A percentile compares a stretch with the other conserved stretches of the same genome.
These are phyloP conservation scores for Pulveroboletus frians DNA, from an alignment of 768 basidiomycete genomes.

Conservation along the genomic window DNA sequence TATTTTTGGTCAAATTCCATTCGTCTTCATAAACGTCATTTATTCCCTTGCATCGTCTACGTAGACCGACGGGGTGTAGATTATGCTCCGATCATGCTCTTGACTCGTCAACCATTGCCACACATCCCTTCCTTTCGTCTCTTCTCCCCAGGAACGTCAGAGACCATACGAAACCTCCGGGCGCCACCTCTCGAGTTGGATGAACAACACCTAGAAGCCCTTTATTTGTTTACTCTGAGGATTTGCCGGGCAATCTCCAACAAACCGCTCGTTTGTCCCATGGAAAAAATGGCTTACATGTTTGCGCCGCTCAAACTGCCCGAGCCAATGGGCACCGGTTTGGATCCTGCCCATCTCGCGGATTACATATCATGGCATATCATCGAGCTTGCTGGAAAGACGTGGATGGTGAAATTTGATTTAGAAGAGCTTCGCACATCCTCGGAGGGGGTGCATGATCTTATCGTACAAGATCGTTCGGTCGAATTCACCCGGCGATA, in stretches of 20 bases:
- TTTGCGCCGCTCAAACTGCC: conserved; percentile 52
- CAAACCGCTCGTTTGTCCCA: conserved; percentile 56
- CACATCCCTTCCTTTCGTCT: conserved; percentile 50
- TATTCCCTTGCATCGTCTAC: conserved; percentile 39
- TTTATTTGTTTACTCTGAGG: conserved; percentile 61
- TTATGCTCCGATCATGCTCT: conserved; percentile 57
- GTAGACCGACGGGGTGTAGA: conserved; percentile 26
- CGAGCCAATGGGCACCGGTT: conserved; percentile 25
- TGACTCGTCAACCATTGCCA: conserved; percentile 67
- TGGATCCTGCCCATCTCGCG: conserved; percentile 30
- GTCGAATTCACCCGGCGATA: conserved; percentile 76
- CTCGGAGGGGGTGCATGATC: conserved; percentile 45
- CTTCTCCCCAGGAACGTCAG: conserved; percentile 49
- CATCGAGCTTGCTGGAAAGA: conserved; percentile 46
- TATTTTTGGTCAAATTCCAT: conserved; percentile 57
- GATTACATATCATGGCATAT: conserved; percentile 60
- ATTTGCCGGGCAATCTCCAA: conserved; percentile 59
- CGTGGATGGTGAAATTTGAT: conserved; percentile 47
- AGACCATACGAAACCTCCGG: conserved; percentile 40
- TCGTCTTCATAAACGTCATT: conserved; percentile 17
- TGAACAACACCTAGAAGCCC: conserved; percentile 38
- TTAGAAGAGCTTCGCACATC: conserved; percentile 31
- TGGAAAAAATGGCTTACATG: conserved; percentile 57
- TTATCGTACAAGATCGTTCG: conserved; percentile 69
- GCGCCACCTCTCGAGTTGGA: conserved; percentile 48